Conservation (phyloP, 805 yeast species). For the Candida palmyrensis region DNA sequence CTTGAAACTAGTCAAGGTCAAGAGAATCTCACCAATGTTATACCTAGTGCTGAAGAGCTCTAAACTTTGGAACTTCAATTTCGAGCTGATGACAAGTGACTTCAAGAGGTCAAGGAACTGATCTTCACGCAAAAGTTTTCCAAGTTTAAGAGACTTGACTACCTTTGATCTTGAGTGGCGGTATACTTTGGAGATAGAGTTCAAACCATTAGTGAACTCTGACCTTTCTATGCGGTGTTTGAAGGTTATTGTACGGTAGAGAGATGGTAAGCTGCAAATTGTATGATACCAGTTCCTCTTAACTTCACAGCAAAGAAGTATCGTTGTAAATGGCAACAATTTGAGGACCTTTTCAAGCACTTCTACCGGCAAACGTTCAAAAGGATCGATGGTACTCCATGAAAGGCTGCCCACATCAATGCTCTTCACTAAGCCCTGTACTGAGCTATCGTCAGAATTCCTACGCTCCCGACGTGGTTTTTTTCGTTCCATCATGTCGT, state of each 20-base stretch:
- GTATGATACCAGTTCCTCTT: constrained; percentile 27
- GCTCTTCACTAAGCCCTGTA: background rate
- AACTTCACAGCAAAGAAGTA: constrained; percentile 28
- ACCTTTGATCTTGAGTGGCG: constrained; percentile 10
- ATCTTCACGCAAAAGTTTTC: constrained; percentile 14
- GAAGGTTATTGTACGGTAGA: constrained; percentile 20
- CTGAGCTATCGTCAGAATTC: background rate
- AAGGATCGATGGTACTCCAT: constrained; percentile 21
- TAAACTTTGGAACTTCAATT: constrained; percentile 15
- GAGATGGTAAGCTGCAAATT: constrained; percentile 19
- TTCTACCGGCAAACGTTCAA: constrained; percentile 25
- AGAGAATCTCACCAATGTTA: constrained; percentile 14
- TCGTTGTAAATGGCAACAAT: constrained; percentile 13
- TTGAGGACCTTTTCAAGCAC: constrained; percentile 22
- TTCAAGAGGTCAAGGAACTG: constrained; percentile 26
- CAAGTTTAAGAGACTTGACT: constrained; percentile 16
- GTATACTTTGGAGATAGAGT: constrained; percentile 21
- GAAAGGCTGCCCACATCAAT: background rate
- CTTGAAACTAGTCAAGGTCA: constrained; percentile 7
- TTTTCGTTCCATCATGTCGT: constrained; percentile 16
- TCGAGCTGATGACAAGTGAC: constrained; percentile 17
- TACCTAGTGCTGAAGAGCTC: constrained; percentile 24
- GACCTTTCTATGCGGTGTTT: constrained; percentile 19
- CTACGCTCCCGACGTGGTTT: constrained; percentile 6
- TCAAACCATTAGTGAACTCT: constrained; percentile 26